Evolutionary conservation across 2,329 filamentous ascomycete genomes (phyloP), one percentile per base, ranked within the genome.

Genomic region (Sphaerostilbella broomeana): DNA sequence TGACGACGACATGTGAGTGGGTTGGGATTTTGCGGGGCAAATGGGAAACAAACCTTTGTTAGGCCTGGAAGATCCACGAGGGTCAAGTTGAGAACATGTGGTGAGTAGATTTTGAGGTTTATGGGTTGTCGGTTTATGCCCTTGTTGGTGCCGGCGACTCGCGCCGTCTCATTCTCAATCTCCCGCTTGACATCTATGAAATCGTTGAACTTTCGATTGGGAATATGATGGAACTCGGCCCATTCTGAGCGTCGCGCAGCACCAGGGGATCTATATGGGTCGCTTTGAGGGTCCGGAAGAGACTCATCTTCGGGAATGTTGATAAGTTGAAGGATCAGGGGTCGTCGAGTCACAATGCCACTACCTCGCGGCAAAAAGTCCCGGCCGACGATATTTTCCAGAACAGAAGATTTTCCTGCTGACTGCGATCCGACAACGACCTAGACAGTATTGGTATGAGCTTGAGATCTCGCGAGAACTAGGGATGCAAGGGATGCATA

Each of bases 361-460:
- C 87, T 94, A 56, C 92, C 92, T 62, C 92, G 84, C 43, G 92
- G 92, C 38, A 98, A 73, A 64, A 98, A 98, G 67, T 98, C 92
- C 65, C 90, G 80, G 56, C 92, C 92, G 56, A 98, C 92, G 53
- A 98, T 95, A 65, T 98, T 98, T 69, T 98, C 92, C 48, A 98
- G 81, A 18, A 98, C 92, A 6, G 92, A 97, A 12, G 90, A 97
- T 70, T 98, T 98, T 59, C 92, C 92, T 41, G 92, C 94, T 9
- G 92, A 97, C 68, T 98, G 92, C 45, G 92, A 98, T 48, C 92
- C 92, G 54, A 98, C 92, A 45, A 98, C 92, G 49, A 98, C 90
- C 90, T 97, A 46, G 17, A 19, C 26, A 25, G 34, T 26, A 40
- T 28, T 29, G 29, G 41, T 13, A 40, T 56, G 40, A 54, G 54